These are phyloP conservation scores for Fabrea salina DNA, from an alignment of 169 alveolate genomes.

Conservation along the genomic window DNA sequence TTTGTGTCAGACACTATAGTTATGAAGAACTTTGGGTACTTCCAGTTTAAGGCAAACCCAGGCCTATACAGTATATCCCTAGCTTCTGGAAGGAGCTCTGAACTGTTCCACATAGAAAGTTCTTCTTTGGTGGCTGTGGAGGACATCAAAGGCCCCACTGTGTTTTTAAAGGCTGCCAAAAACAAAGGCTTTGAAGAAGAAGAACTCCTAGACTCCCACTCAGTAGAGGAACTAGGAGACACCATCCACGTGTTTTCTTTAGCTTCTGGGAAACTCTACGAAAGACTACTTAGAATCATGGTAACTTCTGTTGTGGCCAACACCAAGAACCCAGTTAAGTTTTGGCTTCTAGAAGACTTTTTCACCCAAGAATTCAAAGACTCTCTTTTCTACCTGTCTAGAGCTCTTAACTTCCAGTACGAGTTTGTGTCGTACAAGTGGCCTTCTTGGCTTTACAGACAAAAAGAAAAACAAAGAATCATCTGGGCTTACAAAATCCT, in stretches of 20 bases:
- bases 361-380: slow-evolving; percentile 52
- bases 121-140: background rate
- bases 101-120: background rate
- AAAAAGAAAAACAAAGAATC: slow-evolving; percentile 62
- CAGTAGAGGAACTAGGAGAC: slow-evolving; percentile 17
- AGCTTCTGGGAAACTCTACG: slow-evolving; percentile 71
- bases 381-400: slow-evolving; percentile 31
- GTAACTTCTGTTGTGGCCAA: slow-evolving; percentile 48
- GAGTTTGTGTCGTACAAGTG: slow-evolving; percentile 62
- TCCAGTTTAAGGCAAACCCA: slow-evolving; percentile 32
- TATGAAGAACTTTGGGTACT: slow-evolving; percentile 28
- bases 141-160: background rate
- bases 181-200: slow-evolving; percentile 20
- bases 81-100: slow-evolving; percentile 21
- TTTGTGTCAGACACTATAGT: slow-evolving; percentile 22
- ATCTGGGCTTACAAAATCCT: slow-evolving; percentile 81
- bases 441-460: slow-evolving; percentile 71
- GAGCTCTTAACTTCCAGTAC: slow-evolving; percentile 40
- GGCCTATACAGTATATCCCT: slow-evolving; percentile 7
- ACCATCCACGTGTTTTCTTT: slow-evolving; percentile 54
- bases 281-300: slow-evolving; percentile 62
- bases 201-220: background rate
- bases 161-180: background rate
- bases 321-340: slow-evolving; percentile 53
- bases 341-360: slow-evolving; percentile 71